These are phyloP conservation scores for Waltergamsia citrina DNA, from an alignment of 2,329 filamentous ascomycete genomes.

Conservation along the genomic window DNA sequence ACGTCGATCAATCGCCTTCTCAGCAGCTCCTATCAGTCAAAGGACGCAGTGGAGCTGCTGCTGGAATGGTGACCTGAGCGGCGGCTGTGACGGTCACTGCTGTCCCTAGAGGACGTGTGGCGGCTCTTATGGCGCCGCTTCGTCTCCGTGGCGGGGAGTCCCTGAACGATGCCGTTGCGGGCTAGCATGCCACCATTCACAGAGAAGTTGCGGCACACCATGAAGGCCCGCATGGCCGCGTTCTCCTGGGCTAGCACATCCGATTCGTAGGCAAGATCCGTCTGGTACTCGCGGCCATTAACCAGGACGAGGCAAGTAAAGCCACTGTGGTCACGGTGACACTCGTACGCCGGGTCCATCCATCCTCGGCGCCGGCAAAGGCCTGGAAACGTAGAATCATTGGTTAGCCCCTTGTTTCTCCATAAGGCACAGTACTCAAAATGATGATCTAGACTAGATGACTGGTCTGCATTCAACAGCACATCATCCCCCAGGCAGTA, in stretches of 20 bases:
- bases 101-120: constrained; percentile 37
- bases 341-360: constrained; percentile 84
- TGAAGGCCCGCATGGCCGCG: constrained; percentile 90
- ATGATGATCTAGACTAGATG: not conserved
- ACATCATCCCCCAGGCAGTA: constrained; percentile 3
- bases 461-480: constrained; percentile 2
- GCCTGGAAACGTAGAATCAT: constrained; percentile 42
- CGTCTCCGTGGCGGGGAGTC: constrained; percentile 45
- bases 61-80: constrained; percentile 50
- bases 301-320: constrained; percentile 88
- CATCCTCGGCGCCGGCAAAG: constrained; percentile 91
- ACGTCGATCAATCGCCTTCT: not conserved
- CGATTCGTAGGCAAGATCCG: constrained; percentile 74
- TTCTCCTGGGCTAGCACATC: constrained; percentile 82
- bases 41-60: constrained; percentile 52
- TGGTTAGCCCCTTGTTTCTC: constrained; percentile 21
- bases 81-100: constrained; percentile 32
- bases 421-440: not conserved
- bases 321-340: constrained; percentile 62
- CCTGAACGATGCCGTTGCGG: constrained; percentile 59
- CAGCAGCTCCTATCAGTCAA: constrained; percentile 29
- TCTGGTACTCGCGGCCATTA: constrained; percentile 94
- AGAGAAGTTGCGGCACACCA: constrained; percentile 96
- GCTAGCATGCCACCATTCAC: constrained; percentile 89
- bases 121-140: constrained; percentile 42